Conservation (phyloP, 352 stramenopile genomes). For the Pythium pyrilobum region DNA sequence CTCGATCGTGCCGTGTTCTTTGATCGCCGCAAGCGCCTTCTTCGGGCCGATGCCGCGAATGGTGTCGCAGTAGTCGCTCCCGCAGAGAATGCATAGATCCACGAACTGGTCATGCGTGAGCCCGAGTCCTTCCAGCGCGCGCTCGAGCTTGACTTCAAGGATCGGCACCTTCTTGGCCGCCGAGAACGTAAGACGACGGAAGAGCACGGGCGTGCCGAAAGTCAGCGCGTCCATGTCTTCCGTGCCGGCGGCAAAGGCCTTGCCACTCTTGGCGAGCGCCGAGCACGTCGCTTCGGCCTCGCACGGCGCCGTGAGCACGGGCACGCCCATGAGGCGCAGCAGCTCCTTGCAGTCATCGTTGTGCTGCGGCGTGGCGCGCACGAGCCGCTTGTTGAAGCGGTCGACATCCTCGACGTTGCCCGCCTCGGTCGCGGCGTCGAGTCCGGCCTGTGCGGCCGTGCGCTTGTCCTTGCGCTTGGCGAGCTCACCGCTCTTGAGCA, state of each 20-base stretch:
- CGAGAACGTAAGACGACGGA: conserved; percentile 89
- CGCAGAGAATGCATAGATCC: conserved; percentile 98
- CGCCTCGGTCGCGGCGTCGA: conserved; percentile 83
- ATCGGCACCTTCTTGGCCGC: conserved; percentile 89
- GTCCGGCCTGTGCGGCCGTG: conserved; percentile 79
- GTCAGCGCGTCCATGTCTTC: conserved; percentile 99
- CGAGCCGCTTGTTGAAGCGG: conserved; percentile 91
- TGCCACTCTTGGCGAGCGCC: conserved; percentile 87
- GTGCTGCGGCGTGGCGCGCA: conserved; percentile 88
- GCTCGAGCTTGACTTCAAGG: conserved; percentile 87
- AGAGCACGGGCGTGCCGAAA: conserved; percentile 95
- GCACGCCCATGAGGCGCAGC: conserved; percentile 94
- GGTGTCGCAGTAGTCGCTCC: conserved; percentile 98
- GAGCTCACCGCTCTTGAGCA: conserved; percentile 97
- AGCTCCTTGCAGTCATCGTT: conserved; percentile 94
- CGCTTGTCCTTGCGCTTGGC: conserved; percentile 90
- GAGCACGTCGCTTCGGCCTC: conserved; percentile 99
- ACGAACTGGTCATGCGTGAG: conserved; percentile 96
- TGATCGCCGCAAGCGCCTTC: conserved; percentile 96
- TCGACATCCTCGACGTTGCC: conserved; percentile 90
- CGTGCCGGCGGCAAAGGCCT: conserved; percentile 94
- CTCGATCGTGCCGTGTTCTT: conserved; percentile 95
- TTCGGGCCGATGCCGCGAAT: conserved; percentile 98
- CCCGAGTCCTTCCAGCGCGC: conserved; percentile 90
- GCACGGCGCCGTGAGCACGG: conserved; percentile 94